Evolutionary conservation across 2,329 filamentous ascomycete genomes (phyloP), one percentile per base, ranked within the genome.

Genomic region (Fusarium cyanostomum): DNA sequence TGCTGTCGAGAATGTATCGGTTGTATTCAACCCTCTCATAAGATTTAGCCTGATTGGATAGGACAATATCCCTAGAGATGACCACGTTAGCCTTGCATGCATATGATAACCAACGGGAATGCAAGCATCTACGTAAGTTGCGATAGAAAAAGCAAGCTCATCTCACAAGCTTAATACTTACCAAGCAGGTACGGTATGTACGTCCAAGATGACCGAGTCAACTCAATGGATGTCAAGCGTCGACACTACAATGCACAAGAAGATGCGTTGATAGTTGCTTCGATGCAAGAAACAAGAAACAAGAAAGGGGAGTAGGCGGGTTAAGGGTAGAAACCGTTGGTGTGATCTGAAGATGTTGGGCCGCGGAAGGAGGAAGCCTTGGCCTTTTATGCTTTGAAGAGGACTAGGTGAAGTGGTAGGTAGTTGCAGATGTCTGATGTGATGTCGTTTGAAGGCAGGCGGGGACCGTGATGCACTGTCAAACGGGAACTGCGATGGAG

Each of bases 61-160:
- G 34, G 41, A 53, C 43, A 55, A 56, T 55, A 41, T 65, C 59
- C 53, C 64, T 66, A 43, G 30, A 28, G 33, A 69, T 42, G 31
- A 57, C 44, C 46, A 38, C 62, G 66, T 71, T 68, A 71, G 68
- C 66, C 59, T 68, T 66, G 64, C 59, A 68, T 63, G 45, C 49
- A 51, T 57, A 50, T 38, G 42, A 63, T 45, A 56, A 44, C 56
- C 48, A 52, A 53, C 37, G 39, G 46, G 56, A 37, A n/a, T 39
- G 31, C 44, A 44, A 35, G 37, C 50, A 42, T 34, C 41, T 34
- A 50, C 52, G 51, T 42, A 55, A 56, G 60, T 46, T 55, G 41
- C 41, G 39, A 39, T 42, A 30, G 50, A 21, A 28, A 35, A 34
- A 41, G 41, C 46, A 64, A 52, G 42, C 30, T 65, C 56, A 52